Conservation (phyloP, 805 yeast species). For the Ogataea nonfermentans region DNA sequence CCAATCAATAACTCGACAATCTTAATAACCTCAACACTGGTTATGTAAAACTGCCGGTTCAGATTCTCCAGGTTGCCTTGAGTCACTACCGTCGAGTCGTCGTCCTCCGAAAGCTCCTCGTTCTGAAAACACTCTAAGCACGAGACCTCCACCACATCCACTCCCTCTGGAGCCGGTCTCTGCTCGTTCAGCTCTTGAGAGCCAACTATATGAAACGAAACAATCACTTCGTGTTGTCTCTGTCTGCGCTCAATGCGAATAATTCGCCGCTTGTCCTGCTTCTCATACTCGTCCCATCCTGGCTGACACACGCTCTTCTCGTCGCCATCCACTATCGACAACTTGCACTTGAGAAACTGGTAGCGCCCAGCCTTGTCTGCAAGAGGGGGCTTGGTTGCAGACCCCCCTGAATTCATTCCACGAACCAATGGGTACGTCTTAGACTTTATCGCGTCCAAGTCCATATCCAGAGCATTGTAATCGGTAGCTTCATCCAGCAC, state of each 20-base stretch:
- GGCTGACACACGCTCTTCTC: conserved; percentile 50
- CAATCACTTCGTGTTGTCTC: conserved; percentile 44
- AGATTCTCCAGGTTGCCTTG: conserved; percentile 28
- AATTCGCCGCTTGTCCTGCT: conserved; percentile 51
- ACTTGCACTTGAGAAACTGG: conserved; percentile 45
- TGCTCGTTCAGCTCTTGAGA: conserved; percentile 44
- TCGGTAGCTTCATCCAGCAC: conserved; percentile 3
- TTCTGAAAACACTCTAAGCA: conserved; percentile 48
- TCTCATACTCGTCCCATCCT: conserved; percentile 47
- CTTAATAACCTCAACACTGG: conserved; percentile 65
- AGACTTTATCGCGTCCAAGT: conserved; percentile 14
- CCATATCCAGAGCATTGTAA: conserved; percentile 6
- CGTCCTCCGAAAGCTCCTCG: conserved; percentile 21
- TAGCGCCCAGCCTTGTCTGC: conserved; percentile 27
- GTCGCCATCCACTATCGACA: conserved; percentile 45
- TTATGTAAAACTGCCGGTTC: conserved; percentile 46
- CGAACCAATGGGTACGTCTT: conserved; percentile 45
- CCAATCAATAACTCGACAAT: conserved; percentile 63
- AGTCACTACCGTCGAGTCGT: conserved; percentile 16
- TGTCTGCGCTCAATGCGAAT: conserved; percentile 57
- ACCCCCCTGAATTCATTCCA: conserved; percentile 59
- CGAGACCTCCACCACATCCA: conserved; percentile 56
- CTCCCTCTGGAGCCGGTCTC: conserved; percentile 37
- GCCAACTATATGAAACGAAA: conserved; percentile 51
- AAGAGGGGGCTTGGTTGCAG: conserved; percentile 54